These are phyloP conservation scores for Eutrema japonicum DNA, from an alignment of 345 rosid genomes.

Conservation along the genomic window DNA sequence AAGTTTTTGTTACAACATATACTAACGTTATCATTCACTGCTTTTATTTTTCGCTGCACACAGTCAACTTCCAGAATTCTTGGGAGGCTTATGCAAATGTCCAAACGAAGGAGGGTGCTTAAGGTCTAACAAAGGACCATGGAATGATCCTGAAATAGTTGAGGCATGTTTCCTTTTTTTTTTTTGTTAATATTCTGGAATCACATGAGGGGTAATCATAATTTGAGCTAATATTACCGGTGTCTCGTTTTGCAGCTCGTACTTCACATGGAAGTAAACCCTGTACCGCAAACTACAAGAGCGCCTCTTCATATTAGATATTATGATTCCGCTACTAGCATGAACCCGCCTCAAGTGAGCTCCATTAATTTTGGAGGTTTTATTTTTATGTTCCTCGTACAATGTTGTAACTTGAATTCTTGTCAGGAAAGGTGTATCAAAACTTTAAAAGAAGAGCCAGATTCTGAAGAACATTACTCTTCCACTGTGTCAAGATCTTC, in stretches of 20 bases:
- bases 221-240: conserved; percentile 10
- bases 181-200: conserved; percentile 16
- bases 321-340: conserved; percentile 49
- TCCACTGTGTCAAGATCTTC: conserved; percentile 52
- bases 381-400: not conserved
- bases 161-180: conserved; percentile 54
- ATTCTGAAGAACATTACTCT: conserved; percentile 59
- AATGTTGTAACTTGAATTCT: conserved; percentile 22
- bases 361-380: not conserved
- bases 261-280: conserved; percentile 57
- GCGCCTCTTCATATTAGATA: conserved; percentile 43
- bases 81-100: conserved; percentile 92
- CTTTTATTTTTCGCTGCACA: not conserved
- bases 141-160: conserved; percentile 85
- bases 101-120: conserved; percentile 84
- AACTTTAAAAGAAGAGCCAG: conserved; percentile 60
- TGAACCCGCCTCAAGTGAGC: conserved; percentile 53
- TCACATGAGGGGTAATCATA: conserved; percentile 28
- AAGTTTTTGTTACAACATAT: not conserved
- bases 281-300: conserved; percentile 55
- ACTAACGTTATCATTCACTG: not conserved
- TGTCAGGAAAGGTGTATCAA: conserved; percentile 56
- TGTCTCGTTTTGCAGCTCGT: conserved; percentile 54
- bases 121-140: conserved; percentile 90
- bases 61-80: conserved; percentile 95